phyloP scores from a whole-genome alignment of 441 rosid genomes.

The Erodium trifolium region DNA sequence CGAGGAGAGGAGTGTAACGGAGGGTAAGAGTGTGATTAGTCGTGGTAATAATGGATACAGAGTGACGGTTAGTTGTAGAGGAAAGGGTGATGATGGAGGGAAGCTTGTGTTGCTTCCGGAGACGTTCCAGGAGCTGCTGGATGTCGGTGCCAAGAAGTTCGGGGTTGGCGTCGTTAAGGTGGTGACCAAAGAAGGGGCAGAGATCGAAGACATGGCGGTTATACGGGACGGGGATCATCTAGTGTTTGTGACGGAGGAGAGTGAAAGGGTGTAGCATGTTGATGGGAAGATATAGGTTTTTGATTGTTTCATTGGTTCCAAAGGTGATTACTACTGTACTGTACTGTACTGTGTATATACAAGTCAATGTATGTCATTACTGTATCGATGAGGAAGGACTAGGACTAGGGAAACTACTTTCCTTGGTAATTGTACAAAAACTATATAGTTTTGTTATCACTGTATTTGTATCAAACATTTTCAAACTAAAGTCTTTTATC shows the following conservation, averaged over 20 bases:
- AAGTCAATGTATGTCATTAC: no score
- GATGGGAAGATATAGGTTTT: no score
- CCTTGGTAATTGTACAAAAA: no score
- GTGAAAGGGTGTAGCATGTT: no score
- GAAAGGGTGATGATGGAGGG: neutral
- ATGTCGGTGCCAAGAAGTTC: neutral
- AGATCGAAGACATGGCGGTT: neutral
- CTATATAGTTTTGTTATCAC: no score
- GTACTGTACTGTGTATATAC: no score
- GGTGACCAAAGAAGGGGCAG: neutral
- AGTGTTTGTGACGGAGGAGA: conserved; percentile 37
- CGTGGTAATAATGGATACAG: conserved; percentile 24
- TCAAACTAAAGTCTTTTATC: no score
- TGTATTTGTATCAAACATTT: no score
- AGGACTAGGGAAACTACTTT: no score
- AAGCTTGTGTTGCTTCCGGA: neutral
- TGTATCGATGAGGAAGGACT: no score
- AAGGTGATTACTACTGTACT: no score
- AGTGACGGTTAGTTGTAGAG: neutral
- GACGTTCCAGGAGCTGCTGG: neutral
- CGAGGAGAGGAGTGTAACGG: neutral
- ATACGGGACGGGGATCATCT: neutral
- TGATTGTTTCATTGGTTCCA: no score
- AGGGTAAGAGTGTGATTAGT: neutral
- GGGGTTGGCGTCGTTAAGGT: neutral